Percentiles rank a stretch among this genome's conserved stretches.
Evolutionary conservation across 2,329 filamentous ascomycete species (phyloP).

Genomic region (Aspergillus sclerotialis): DNA sequence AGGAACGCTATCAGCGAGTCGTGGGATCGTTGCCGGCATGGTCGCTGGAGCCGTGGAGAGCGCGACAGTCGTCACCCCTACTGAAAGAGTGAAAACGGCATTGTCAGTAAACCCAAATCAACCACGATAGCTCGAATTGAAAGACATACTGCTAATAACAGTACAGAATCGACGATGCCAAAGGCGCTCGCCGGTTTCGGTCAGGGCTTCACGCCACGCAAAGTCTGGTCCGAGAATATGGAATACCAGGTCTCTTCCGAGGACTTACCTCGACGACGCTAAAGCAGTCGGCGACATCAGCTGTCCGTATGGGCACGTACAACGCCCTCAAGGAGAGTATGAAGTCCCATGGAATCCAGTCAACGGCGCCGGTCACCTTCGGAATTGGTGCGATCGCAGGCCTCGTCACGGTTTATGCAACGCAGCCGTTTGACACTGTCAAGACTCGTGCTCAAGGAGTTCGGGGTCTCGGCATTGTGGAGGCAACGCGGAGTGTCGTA

Average conservation of each 20-base stretch:
- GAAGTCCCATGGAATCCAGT: slow-evolving; percentile 39
- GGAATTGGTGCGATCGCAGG: slow-evolving; percentile 56
- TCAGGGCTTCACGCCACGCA: slow-evolving; percentile 46
- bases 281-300: slow-evolving; percentile 57
- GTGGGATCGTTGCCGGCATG: slow-evolving; percentile 60
- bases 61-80: slow-evolving; percentile 60
- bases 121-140: not conserved
- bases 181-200: slow-evolving; percentile 43
- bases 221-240: slow-evolving; percentile 46
- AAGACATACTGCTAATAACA: no score
- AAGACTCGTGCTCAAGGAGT: slow-evolving; percentile 59
- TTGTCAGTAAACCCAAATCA: not conserved
- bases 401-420: slow-evolving; percentile 39
- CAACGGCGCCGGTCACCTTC: slow-evolving; percentile 52
- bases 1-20: slow-evolving; percentile 48
- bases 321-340: slow-evolving; percentile 58
- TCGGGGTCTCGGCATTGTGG: slow-evolving; percentile 48
- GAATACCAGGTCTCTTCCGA: slow-evolving; percentile 50
- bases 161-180: slow-evolving; percentile 51
- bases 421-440: slow-evolving; percentile 20
- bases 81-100: slow-evolving; percentile 59
- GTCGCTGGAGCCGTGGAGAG: slow-evolving; percentile 55
- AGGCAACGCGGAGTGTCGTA: slow-evolving; percentile 50
- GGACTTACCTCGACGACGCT: slow-evolving; percentile 55
- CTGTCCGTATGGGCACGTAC: slow-evolving; percentile 57